A percentile compares a stretch with the other conserved stretches of the same genome.
phyloP scores from a whole-genome alignment of 2,329 filamentous ascomycete genomes.

The Penicillium sp. region DNA sequence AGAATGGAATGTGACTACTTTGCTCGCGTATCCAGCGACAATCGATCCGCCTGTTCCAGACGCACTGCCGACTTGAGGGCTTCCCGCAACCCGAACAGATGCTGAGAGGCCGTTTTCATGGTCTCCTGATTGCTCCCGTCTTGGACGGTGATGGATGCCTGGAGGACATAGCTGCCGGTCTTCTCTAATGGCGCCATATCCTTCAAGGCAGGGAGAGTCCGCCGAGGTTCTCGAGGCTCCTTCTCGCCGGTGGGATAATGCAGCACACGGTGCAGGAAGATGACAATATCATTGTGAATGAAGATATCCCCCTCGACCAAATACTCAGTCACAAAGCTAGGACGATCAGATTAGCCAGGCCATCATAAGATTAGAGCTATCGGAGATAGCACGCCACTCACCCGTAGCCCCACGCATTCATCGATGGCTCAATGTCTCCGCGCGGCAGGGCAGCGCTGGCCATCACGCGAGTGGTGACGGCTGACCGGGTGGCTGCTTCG shows the following conservation, averaged over 20 bases:
- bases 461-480: constrained; percentile 57
- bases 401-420: constrained; percentile 58
- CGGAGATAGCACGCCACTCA: constrained; percentile 36
- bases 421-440: constrained; percentile 53
- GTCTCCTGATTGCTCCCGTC: constrained; percentile 58
- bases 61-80: constrained; percentile 59
- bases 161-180: constrained; percentile 60
- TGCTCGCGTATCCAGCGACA: constrained; percentile 62
- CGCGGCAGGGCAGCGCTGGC: constrained; percentile 51
- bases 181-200: constrained; percentile 56
- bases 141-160: constrained; percentile 59
- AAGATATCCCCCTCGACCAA: constrained; percentile 60
- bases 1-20: constrained; percentile 43
- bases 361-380: constrained; percentile 10
- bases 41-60: constrained; percentile 58
- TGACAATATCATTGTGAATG: constrained; percentile 58
- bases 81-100: constrained; percentile 58
- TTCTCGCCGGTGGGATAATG: constrained; percentile 45
- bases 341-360: constrained; percentile 14
- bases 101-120: constrained; percentile 56
- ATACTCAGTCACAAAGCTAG: constrained; percentile 60
- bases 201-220: constrained; percentile 46
- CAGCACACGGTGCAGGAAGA: constrained; percentile 59
- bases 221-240: constrained; percentile 36
- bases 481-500: constrained; percentile 54